phyloP scores from a whole-genome alignment of 108 stramenopile genomes.

The Cyclotella choctawhatcheeana region DNA sequence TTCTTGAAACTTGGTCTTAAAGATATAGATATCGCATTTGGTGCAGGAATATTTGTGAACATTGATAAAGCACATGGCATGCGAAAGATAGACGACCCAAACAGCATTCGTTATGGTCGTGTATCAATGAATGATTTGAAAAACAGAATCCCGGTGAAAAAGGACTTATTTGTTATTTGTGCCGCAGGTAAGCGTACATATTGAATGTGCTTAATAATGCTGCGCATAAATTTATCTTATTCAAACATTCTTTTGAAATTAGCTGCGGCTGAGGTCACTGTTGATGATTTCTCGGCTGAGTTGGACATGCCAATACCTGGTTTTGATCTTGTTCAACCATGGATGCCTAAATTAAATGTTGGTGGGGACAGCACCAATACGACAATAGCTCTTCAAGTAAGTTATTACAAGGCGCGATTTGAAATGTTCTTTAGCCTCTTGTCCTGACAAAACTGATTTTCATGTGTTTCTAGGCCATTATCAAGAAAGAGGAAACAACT shows the following conservation, averaged over 20 bases:
- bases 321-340: background rate
- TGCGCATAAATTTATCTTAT: too few relatives aligned
- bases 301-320: constrained; percentile 4
- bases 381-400: background rate
- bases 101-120: constrained; percentile 9
- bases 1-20: constrained; percentile 31
- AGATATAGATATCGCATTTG: constrained; percentile 25
- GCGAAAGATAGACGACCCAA: constrained; percentile 23
- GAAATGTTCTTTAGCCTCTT: background rate
- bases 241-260: too few relatives aligned
- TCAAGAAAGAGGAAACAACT: background rate
- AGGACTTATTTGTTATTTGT: constrained; percentile 43
- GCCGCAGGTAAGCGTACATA: too few relatives aligned
- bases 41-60: constrained; percentile 45
- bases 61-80: constrained; percentile 38
- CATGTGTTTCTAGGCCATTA: background rate
- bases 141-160: constrained; percentile 18
- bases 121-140: constrained; percentile 27
- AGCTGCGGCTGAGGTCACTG: background rate
- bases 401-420: background rate
- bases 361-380: background rate
- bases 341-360: background rate
- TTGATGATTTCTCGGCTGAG: background rate
- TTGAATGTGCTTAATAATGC: too few relatives aligned
- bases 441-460: background rate